These are phyloP conservation scores for Eimeria praecox DNA, from an alignment of 169 alveolate species.

Conservation along the genomic window DNA sequence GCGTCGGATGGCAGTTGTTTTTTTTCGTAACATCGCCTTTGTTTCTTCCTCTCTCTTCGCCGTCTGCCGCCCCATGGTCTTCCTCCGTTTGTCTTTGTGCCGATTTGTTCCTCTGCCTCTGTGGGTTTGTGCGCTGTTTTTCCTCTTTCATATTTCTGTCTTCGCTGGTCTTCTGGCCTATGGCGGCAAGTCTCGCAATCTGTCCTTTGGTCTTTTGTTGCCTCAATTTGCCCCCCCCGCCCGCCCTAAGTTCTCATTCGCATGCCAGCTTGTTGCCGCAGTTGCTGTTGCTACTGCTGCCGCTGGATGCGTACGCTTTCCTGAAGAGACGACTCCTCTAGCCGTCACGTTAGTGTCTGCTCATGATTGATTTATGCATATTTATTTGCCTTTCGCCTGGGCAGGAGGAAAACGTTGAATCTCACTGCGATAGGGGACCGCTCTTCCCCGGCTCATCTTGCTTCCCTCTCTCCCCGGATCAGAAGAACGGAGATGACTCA, in stretches of 20 bases:
- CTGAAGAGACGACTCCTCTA: background rate
- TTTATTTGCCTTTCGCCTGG: background rate
- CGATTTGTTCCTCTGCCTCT: background rate
- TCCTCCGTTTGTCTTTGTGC: background rate
- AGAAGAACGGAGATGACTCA: slow-evolving; percentile 82
- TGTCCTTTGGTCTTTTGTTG: background rate
- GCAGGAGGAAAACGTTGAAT: slow-evolving; percentile 96
- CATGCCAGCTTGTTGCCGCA: background rate
- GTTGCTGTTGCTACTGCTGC: background rate
- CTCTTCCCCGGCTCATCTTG: slow-evolving; percentile 97
- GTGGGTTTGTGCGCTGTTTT: background rate
- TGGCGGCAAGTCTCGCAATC: background rate
- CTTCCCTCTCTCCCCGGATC: slow-evolving; percentile 83
- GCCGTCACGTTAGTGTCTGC: background rate
- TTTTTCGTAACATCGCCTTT: too few species aligned
- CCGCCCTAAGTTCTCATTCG: background rate
- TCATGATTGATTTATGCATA: background rate
- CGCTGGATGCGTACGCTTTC: background rate
- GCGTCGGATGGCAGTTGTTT: background rate
- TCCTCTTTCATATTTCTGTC: background rate
- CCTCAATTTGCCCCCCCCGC: too few species aligned
- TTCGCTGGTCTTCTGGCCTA: background rate
- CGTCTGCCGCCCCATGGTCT: background rate
- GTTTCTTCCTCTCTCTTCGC: background rate
- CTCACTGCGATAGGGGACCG: slow-evolving; percentile 97